A percentile compares a stretch with the other conserved stretches of the same genome.
Conservation (phyloP, 306 rosid species). For the Medicago lupulina region DNA sequence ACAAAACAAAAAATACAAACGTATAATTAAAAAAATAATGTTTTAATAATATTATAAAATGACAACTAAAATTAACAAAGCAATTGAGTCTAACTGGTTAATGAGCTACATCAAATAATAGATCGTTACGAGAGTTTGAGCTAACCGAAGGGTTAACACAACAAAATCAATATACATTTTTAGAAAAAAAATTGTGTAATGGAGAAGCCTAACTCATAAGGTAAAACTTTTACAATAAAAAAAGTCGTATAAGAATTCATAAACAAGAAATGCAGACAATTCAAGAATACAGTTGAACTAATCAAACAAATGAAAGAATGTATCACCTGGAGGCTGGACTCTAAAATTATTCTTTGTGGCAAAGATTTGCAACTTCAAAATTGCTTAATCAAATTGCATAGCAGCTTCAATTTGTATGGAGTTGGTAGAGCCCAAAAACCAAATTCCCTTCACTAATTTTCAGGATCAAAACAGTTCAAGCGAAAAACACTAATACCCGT, state of each 20-base stretch:
- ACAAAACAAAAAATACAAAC: no score
- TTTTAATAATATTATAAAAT: no score
- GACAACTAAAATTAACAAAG: no score
- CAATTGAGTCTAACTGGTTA: no score
- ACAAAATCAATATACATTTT: no score
- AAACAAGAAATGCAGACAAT: not conserved
- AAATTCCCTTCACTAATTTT: slow-evolving; percentile 36
- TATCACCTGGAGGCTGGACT: slow-evolving; percentile 34
- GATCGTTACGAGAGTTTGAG: no score
- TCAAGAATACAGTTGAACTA: not conserved
- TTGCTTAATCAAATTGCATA: slow-evolving; percentile 5
- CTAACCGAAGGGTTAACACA: no score
- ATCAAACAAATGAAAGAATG: slow-evolving; percentile 25
- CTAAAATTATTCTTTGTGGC: slow-evolving; percentile 2
- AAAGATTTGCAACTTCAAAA: slow-evolving; percentile 30
- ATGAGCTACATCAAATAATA: no score
- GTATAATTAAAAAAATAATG: no score
- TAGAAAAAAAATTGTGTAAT: no score
- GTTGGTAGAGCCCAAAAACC: not conserved
- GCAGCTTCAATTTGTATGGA: slow-evolving; percentile 17
- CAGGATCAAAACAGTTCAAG: not conserved
- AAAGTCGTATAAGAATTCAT: not conserved
- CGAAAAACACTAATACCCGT: slow-evolving; percentile 23
- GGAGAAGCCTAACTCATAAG: no score
- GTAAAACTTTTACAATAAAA: no score